Evolutionary conservation across 768 basidiomycete genomes (phyloP).

Genomic region (Daedalea quercina): DNA sequence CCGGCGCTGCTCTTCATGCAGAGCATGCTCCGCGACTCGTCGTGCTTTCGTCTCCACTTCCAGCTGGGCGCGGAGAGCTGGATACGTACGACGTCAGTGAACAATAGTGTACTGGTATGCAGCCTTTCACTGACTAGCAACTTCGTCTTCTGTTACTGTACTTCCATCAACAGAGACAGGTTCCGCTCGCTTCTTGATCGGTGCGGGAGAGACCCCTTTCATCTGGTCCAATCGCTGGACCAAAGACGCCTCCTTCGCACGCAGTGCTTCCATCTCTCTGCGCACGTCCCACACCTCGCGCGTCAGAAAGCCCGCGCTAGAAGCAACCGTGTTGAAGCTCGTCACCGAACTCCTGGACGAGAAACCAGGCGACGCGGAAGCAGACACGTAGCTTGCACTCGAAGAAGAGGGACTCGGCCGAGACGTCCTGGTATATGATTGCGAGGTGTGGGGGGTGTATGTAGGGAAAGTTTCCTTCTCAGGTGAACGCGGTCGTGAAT

Average conservation of each 20-base stretch:
- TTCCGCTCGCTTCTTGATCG: conserved; percentile 3
- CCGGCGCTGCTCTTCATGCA: conserved; percentile 19
- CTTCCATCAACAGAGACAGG: not conserved
- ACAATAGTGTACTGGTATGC: conserved; percentile 6
- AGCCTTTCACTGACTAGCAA: conserved; percentile 4
- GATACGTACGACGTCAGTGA: not conserved
- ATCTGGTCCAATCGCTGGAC: conserved; percentile 9
- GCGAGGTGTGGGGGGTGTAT: not conserved
- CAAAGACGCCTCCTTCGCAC: conserved; percentile 14
- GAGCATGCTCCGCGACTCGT: conserved; percentile 16
- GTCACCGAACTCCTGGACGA: not conserved
- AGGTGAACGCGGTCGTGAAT: not conserved
- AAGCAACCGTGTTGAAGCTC: not conserved
- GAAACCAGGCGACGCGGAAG: not conserved
- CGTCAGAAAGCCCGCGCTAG: not conserved
- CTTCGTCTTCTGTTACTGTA: not conserved
- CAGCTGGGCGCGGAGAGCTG: conserved; percentile 17
- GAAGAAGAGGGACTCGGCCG: not conserved
- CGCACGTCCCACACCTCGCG: conserved; percentile 24
- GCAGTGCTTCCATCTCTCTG: conserved; percentile 20
- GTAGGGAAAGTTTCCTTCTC: not conserved
- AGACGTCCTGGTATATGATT: no score
- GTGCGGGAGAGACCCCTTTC: conserved; percentile 5
- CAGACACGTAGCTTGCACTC: not conserved
- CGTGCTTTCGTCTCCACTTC: conserved; percentile 12